Evolutionary conservation across 1,284 basidiomycete genomes (phyloP), one percentile per base, ranked within the genome.

Genomic region (Fistulinella cinereoalba): DNA sequence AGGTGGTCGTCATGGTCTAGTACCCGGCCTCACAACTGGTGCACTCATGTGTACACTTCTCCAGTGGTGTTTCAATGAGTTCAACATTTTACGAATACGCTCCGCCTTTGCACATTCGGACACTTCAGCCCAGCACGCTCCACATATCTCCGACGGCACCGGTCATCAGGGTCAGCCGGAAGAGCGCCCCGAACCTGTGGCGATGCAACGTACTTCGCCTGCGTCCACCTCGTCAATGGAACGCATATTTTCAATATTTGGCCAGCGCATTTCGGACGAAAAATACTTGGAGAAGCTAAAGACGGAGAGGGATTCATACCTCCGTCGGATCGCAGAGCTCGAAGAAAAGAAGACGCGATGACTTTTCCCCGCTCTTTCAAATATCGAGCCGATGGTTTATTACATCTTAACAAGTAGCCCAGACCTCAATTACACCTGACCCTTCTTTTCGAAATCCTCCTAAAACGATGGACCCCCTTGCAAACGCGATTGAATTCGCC

Each of bases 21-120:
- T 75, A 37, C 71, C 84, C 0, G 85, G 83, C 15, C 71, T 77
- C 24, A 54, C 76, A 3, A 81, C 81, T 0, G 80, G 76, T 18
- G 74, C 74, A 13, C 52, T 78, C 3, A 61, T 75, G 21, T 85
- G 83, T 54, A 71, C 77, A 1, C 37, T 79, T 18, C 60, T 87
- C 13, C 88, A 90, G 56, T 69, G 77, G 50, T 69, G 71, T 15
- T 81, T 71, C 64, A 90, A 90, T 56, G 84, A 88, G 61, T 50
- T 80, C n/a, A 66, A 66, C 27, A 67, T 88, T 16, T 59, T 67
- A 40, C 73, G 85, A 46, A 67, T 88, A 46, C 75, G 73, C 60
- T 79, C 76, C 49, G 57, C 81, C 37, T 75, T 77, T 24, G 58
- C 60, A 5, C 56, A 61, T 24, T 45, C 41, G 25, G 22, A 9